Evolutionary conservation across 306 rosid species (phyloP).

Genomic region (Prunus persica): Prunus_persica_NCBIv2 NC_034013.1:14097501-14098000

Average conservation of each 20-base stretch:
- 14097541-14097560: conserved; percentile 44
- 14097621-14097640: conserved; percentile 40
- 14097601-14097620: conserved; percentile 36
- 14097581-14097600: conserved; percentile 50
- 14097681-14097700: conserved; percentile 66
- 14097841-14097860: conserved; percentile 50
- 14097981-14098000: conserved; percentile 27
- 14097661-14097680: conserved; percentile 50
- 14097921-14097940: conserved; percentile 41
- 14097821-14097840: conserved; percentile 7
- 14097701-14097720: conserved; percentile 15
- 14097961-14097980: conserved; percentile 53
- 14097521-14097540: conserved; percentile 21
- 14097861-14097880: conserved; percentile 53
- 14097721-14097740: conserved; percentile 32
- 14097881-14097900: conserved; percentile 62
- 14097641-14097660: conserved; percentile 29
- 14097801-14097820: conserved; percentile 54
- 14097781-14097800: conserved; percentile 39
- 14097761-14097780: conserved; percentile 39
- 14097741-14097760: conserved; percentile 58
- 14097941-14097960: conserved; percentile 38
- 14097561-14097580: conserved; percentile 40
- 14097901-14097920: conserved; percentile 37
- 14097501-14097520: conserved; percentile 57